Percentiles rank a stretch among this genome's conserved stretches.
Conservation (phyloP, 768 basidiomycete species). For the Leccinum barrowsii region DNA sequence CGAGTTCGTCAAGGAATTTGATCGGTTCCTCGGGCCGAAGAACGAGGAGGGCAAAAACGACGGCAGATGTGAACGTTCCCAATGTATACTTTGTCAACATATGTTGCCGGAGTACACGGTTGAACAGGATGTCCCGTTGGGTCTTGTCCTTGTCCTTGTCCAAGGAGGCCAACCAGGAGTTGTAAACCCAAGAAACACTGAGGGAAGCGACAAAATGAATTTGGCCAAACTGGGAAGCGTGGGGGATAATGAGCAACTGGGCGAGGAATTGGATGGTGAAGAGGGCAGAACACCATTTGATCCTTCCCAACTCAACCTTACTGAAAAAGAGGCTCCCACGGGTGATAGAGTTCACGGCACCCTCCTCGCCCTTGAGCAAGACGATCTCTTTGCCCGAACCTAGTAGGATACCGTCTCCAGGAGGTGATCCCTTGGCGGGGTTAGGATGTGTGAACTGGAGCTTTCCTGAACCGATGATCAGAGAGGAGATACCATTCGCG, state of each 20-base stretch:
- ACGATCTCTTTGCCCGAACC: conserved; percentile 1
- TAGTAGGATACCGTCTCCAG: conserved; percentile 23
- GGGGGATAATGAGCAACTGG: conserved; percentile 26
- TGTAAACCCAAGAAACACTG: conserved; percentile 26
- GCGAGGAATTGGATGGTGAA: conserved; percentile 21
- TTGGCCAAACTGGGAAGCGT: conserved; percentile 12
- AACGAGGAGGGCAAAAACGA: conserved; percentile 17
- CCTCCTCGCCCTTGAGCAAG: not conserved
- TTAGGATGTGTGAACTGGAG: conserved; percentile 12
- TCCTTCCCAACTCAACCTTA: not conserved
- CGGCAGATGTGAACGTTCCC: conserved; percentile 13
- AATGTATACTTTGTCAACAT: conserved; percentile 2
- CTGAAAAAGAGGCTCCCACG: conserved; percentile 1
- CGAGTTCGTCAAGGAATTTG: conserved; percentile 6
- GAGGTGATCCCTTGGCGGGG: conserved; percentile 13
- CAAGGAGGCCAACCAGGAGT: conserved; percentile 25
- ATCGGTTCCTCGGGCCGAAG: conserved; percentile 4
- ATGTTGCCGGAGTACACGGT: not conserved
- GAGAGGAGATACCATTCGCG: conserved; percentile 18
- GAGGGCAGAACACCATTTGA: conserved; percentile 14
- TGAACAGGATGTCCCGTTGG: conserved; percentile 5
- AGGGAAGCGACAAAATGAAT: conserved; percentile 25
- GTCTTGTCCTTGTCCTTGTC: conserved; percentile 20
- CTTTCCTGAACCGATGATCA: conserved; percentile 18
- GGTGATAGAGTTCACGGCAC: conserved; percentile 8